A percentile compares a stretch with the other conserved stretches of the same genome.
phyloP scores from a whole-genome alignment of 2,329 filamentous ascomycete species.

The Ciborinia camelliae region DNA sequence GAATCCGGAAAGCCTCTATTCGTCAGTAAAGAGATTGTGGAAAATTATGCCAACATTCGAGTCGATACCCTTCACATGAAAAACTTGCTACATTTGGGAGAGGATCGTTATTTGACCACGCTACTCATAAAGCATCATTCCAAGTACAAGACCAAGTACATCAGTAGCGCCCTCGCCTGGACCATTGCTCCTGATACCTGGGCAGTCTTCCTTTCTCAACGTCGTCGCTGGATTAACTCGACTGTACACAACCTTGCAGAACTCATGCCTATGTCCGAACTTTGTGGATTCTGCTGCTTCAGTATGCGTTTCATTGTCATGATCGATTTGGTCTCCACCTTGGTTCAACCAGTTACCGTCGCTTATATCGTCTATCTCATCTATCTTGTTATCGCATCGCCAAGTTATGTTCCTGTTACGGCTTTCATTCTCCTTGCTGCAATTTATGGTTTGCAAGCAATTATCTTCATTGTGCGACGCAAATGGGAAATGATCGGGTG shows the following conservation, averaged over 20 bases:
- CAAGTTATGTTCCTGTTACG: conserved; percentile 70
- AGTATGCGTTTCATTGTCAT: conserved; percentile 99
- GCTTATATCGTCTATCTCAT: conserved; percentile 90
- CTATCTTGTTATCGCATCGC: conserved; percentile 61
- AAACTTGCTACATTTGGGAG: conserved; percentile 92
- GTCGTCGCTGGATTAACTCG: conserved; percentile 99
- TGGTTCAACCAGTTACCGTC: conserved; percentile 87
- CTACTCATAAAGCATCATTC: conserved; percentile 87
- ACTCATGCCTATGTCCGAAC: conserved; percentile 85
- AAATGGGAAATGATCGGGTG: conserved; percentile 99
- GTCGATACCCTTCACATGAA: conserved; percentile 99
- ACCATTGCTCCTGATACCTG: conserved; percentile 95
- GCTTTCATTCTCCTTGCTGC: conserved; percentile 87
- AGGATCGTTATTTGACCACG: conserved; percentile 96
- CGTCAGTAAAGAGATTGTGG: conserved; percentile 86
- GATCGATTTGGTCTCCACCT: conserved; percentile 83
- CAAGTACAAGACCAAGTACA: conserved; percentile 98
- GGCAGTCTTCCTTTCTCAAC: conserved; percentile 92
- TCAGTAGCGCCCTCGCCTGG: conserved; percentile 88
- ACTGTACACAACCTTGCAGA: conserved; percentile 97
- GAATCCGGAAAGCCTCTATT: conserved; percentile 95
- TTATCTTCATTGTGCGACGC: conserved; percentile 93
- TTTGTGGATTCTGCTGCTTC: conserved; percentile 99
- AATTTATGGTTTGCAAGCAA: conserved; percentile 95
- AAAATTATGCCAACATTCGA: conserved; percentile 85